Evolutionary conservation across 2,329 filamentous ascomycete genomes (phyloP), one percentile per base, ranked within the genome.

Genomic region (Elsinoe arachidis): DNA sequence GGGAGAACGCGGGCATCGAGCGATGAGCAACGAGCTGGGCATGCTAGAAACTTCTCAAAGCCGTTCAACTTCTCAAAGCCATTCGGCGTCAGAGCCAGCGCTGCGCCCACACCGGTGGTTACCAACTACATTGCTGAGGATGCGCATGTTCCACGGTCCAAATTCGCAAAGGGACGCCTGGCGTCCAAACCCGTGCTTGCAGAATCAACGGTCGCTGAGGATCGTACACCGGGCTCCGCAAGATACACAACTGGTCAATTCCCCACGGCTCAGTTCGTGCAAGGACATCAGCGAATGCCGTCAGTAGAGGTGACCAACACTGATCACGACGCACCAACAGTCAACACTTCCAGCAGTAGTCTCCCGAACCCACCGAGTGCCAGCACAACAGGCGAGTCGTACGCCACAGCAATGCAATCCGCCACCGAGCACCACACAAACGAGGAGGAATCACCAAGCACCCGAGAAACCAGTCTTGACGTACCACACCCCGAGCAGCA

Each of bases 41-140:
- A 53, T 39, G 49, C 49, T 21, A 15, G 49, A 6, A 53, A 53
- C 49, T 53, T 53, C 19, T 53, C 49, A 15, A 53, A 53, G 33
- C 49, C 49, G 2, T 53, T 53, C 49, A 53, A 53, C 17, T 39
- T 37, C 9, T 53, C 49, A 9, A 53, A 53, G 33, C 49, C 49
- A 7, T 53, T 53, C 34, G 38, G 38, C n/a, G 21, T 37, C n/a
- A 17, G 34, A n/a, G 19, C 33, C 7, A 53, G 14, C 30, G 33
- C 33, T n/a, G 11, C 19, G 3, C 33, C 26, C 3, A 17, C 19
- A 21, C 26, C 33, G 7, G 6, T 35, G 26, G 11, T 7, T 2
- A 19, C 30, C 12, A 5, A 23, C 12, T 34, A 35, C 21, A 30
- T 35, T 11, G 33, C 19, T 4, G 49, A 53, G 11, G 34, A 53